Percentiles rank a stretch among this genome's conserved stretches.
phyloP scores from a whole-genome alignment of 192 early-diverging fungal species.

The Bifiguratus adelaidae region DNA sequence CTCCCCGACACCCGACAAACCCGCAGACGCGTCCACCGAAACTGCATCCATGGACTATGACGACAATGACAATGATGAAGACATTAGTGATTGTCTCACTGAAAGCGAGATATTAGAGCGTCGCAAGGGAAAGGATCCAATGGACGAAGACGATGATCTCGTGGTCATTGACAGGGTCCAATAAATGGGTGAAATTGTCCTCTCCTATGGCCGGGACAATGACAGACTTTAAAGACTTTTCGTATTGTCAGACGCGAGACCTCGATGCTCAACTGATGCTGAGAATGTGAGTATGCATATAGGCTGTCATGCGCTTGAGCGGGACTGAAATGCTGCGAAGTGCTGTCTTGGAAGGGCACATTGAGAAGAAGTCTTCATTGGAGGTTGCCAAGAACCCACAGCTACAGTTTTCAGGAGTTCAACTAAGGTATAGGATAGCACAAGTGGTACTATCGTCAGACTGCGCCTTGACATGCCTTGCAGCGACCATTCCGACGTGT shows the following conservation, averaged over 20 bases:
- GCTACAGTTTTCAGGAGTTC: slow-evolving; percentile 18
- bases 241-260: slow-evolving; percentile 57
- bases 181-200: too few relatives aligned
- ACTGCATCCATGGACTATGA: neutral
- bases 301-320: neutral
- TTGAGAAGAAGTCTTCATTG: slow-evolving; percentile 11
- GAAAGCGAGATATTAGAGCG: neutral
- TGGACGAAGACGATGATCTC: neutral
- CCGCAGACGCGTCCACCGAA: neutral
- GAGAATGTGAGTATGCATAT: slow-evolving; percentile 34
- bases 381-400: slow-evolving; percentile 7
- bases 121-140: neutral
- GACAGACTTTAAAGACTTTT: slow-evolving; percentile 63
- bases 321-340: slow-evolving; percentile 7
- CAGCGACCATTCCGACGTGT: slow-evolving; percentile 44
- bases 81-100: neutral
- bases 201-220: too few relatives aligned
- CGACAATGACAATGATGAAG: neutral
- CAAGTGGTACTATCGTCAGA: neutral
- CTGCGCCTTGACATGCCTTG: neutral
- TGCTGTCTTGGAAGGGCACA: slow-evolving; percentile 21
- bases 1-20: neutral
- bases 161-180: too few relatives aligned
- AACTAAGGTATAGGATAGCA: slow-evolving; percentile 9
- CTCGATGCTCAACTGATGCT: slow-evolving; percentile 47